Conservation (phyloP, 108 stramenopile species). For the Nitzschia inconspicua region DNA sequence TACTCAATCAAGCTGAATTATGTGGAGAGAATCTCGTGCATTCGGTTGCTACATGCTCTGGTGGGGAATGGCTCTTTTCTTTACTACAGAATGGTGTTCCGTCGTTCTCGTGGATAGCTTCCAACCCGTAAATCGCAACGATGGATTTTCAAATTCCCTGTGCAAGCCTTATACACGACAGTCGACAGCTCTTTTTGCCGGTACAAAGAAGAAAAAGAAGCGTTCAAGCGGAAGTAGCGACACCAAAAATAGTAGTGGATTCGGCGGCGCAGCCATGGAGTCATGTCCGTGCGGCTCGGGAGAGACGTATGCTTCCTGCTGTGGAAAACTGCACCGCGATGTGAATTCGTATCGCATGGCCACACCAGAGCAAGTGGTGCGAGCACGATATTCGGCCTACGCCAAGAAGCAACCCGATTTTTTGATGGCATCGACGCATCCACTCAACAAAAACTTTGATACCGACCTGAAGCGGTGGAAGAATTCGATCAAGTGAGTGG, state of each 20-base stretch:
- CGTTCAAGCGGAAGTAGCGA: not conserved
- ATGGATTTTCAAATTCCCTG: too few species aligned
- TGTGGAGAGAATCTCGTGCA: too few species aligned
- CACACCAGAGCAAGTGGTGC: conserved; percentile 55
- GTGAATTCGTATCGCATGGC: conserved; percentile 39
- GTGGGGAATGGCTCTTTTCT: too few species aligned
- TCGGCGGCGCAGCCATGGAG: conserved; percentile 64
- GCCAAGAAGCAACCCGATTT: conserved; percentile 65
- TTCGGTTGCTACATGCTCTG: too few species aligned
- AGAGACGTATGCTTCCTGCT: conserved; percentile 53
- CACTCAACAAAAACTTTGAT: conserved; percentile 34
- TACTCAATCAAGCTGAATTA: too few species aligned
- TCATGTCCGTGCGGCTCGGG: conserved; percentile 62
- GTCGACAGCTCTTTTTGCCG: conserved; percentile 17
- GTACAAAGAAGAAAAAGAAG: conserved; percentile 32
- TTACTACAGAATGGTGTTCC: too few species aligned
- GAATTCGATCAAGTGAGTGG: conserved; percentile 42
- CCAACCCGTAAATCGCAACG: too few species aligned
- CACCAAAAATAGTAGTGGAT: conserved; percentile 32
- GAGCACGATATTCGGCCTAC: conserved; percentile 73
- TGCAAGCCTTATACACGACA: too few species aligned
- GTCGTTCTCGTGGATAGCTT: too few species aligned
- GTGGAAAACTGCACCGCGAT: conserved; percentile 56
- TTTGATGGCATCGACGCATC: conserved; percentile 45
- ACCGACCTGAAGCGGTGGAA: conserved; percentile 68